Evolutionary conservation across 257 asterid genomes (phyloP).

Genomic region (Nyctanthes arbortristis): DNA sequence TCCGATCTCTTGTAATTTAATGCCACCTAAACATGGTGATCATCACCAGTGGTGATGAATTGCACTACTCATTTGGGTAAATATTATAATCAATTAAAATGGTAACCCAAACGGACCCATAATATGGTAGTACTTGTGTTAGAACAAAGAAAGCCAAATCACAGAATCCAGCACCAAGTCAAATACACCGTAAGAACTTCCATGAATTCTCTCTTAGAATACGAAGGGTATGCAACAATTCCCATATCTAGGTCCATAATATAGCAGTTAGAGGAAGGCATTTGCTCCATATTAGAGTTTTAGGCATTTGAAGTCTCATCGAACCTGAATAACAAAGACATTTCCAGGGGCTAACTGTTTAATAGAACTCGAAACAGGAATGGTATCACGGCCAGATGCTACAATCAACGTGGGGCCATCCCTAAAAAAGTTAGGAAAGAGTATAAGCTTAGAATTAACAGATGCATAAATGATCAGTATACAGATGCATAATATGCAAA

Average conservation of each 20-base stretch:
- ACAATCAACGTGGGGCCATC: constrained; percentile 81
- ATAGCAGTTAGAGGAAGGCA: constrained; percentile 9
- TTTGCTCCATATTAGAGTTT: neutral
- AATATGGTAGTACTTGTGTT: no score
- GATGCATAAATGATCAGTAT: neutral
- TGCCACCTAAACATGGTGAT: no score
- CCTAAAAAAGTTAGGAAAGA: constrained; percentile 42
- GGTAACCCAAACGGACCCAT: no score
- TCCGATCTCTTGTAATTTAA: no score
- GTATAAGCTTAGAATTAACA: constrained; percentile 23
- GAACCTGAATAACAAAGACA: constrained; percentile 84
- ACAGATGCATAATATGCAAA: neutral
- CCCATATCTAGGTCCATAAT: neutral
- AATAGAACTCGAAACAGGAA: constrained; percentile 60
- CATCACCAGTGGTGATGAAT: no score
- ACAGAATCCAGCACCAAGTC: neutral
- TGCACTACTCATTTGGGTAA: no score
- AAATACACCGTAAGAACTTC: neutral
- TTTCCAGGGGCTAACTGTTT: constrained; percentile 67
- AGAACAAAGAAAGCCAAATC: no score
- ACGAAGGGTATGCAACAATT: neutral
- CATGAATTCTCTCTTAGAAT: constrained; percentile 8
- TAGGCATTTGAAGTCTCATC: constrained; percentile 20
- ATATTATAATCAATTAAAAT: no score
- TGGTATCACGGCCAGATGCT: constrained; percentile 88